These are phyloP conservation scores for Lathyrus tuberosus DNA, from an alignment of 306 rosid genomes.

Conservation along the genomic window DNA sequence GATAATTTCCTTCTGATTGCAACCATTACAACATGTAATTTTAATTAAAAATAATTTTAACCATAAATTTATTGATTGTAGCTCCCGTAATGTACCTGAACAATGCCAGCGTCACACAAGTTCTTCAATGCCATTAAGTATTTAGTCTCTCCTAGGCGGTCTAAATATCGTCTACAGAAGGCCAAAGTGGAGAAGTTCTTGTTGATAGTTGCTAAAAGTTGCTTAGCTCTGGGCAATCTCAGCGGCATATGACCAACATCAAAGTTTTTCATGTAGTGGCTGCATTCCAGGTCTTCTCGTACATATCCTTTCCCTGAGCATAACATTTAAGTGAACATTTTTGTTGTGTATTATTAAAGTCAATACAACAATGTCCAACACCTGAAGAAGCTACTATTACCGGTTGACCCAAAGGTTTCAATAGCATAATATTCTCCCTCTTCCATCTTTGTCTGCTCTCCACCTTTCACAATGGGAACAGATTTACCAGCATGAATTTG, in stretches of 20 bases:
- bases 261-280: constrained; percentile 96
- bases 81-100: constrained; percentile 66
- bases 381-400: constrained; percentile 48
- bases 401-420: constrained; percentile 95
- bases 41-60: neutral
- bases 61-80: constrained; percentile 9
- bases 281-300: constrained; percentile 97
- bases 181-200: constrained; percentile 95
- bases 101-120: constrained; percentile 80
- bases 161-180: constrained; percentile 88
- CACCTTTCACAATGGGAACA: constrained; percentile 96
- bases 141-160: constrained; percentile 94
- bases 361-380: constrained; percentile 15
- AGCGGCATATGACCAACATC: constrained; percentile 89
- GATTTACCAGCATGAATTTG: constrained; percentile 97
- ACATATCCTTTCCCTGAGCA: constrained; percentile 89
- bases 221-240: constrained; percentile 95
- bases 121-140: constrained; percentile 94
- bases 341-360: constrained; percentile 20
- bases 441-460: constrained; percentile 99
- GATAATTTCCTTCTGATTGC: constrained; percentile 2
- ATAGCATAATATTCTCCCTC: constrained; percentile 98
- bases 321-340: constrained; percentile 30
- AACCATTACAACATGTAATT: constrained; percentile 14
- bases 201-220: constrained; percentile 78